Percentiles rank a stretch among this genome's conserved stretches.
Evolutionary conservation across 1,139 yeast species (phyloP).

Genomic region (Trichomonascaceae sp.): DNA sequence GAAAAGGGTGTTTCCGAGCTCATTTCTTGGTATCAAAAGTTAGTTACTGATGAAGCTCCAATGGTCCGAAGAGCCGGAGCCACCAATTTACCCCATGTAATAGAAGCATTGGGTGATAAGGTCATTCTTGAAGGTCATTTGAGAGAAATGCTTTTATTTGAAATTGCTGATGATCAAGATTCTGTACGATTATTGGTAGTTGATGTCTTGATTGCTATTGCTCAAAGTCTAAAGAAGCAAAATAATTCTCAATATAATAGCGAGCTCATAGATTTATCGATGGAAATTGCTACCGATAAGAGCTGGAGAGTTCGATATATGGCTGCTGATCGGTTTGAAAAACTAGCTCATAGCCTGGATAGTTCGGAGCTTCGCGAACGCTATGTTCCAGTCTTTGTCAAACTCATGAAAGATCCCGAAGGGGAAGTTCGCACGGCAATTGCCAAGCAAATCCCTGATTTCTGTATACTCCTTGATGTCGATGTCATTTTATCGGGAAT

Average conservation of each 20-base stretch:
- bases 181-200: slow-evolving; percentile 87
- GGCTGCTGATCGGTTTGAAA: slow-evolving; percentile 87
- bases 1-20: slow-evolving; percentile 39
- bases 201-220: slow-evolving; percentile 64
- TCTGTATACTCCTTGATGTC: slow-evolving; percentile 40
- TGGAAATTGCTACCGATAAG: slow-evolving; percentile 74
- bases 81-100: slow-evolving; percentile 65
- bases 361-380: slow-evolving; percentile 46
- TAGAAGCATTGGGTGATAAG: slow-evolving; percentile 48
- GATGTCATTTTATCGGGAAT: slow-evolving; percentile 61
- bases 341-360: slow-evolving; percentile 62
- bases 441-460: slow-evolving; percentile 85
- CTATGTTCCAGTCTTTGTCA: slow-evolving; percentile 65
- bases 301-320: slow-evolving; percentile 98
- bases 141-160: slow-evolving; percentile 72
- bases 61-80: slow-evolving; percentile 98
- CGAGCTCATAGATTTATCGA: slow-evolving; percentile 36
- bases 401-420: slow-evolving; percentile 84
- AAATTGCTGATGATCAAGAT: slow-evolving; percentile 86
- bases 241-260: slow-evolving; percentile 25
- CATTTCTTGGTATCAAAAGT: slow-evolving; percentile 58
- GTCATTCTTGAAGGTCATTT: slow-evolving; percentile 37
- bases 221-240: slow-evolving; percentile 30
- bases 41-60: slow-evolving; percentile 89
- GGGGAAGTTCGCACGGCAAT: slow-evolving; percentile 95